A percentile compares a stretch with the other conserved stretches of the same genome.
Conservation (phyloP, 129 eudicot species). For the Gnaphalium uliginosum region DNA sequence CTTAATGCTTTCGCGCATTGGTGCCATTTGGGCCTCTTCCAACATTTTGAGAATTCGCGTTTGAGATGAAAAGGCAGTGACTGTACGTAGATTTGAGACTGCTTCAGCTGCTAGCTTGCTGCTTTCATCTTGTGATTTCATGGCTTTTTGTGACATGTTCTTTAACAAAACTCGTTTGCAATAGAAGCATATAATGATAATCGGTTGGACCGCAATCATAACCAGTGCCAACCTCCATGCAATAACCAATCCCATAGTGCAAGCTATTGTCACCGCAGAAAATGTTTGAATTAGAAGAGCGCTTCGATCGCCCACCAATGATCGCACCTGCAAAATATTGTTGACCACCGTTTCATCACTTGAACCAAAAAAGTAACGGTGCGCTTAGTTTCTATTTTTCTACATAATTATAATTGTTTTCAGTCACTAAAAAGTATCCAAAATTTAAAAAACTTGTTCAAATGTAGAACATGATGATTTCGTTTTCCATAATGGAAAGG, state of each 20-base stretch:
- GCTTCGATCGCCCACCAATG: constrained; percentile 76
- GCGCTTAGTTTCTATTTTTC: too few relatives aligned
- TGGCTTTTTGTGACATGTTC: constrained; percentile 72
- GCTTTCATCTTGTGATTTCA: constrained; percentile 81
- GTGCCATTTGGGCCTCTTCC: constrained; percentile 66
- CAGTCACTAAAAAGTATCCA: too few relatives aligned
- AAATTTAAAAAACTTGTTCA: too few relatives aligned
- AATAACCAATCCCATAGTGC: constrained; percentile 76
- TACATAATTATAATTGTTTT: too few relatives aligned
- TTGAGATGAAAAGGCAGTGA: constrained; percentile 88
- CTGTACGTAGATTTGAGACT: constrained; percentile 78
- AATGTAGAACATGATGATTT: too few relatives aligned
- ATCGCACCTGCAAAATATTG: constrained; percentile 60
- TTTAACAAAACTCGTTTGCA: constrained; percentile 66
- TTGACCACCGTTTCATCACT: neutral
- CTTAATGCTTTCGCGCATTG: constrained; percentile 64
- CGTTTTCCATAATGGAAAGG: too few relatives aligned
- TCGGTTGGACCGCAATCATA: constrained; percentile 82
- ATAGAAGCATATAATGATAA: constrained; percentile 65
- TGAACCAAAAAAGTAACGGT: neutral
- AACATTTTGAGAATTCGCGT: constrained; percentile 79
- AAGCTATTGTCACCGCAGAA: constrained; percentile 77
- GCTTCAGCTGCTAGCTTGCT: constrained; percentile 98
- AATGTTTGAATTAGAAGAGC: constrained; percentile 73
- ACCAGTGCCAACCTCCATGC: constrained; percentile 88